Base-by-base conservation (phyloP, 192 early-diverging fungal genomes). In the Umbelopsis ramanniana region DNA sequence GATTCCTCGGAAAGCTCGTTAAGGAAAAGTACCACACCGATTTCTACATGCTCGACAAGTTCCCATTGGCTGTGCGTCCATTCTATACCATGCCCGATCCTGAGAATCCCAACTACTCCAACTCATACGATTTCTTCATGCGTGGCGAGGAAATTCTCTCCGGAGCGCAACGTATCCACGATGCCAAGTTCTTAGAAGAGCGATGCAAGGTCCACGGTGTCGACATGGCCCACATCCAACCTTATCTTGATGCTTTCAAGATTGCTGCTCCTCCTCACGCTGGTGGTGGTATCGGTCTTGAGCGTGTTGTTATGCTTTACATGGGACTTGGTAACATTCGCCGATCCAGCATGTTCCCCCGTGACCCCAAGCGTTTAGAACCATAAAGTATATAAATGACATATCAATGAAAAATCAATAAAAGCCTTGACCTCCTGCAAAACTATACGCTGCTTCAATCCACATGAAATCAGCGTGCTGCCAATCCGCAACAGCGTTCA, bases 61-160 rank as follows among this genome's bases (percentile, higher is more conserved):
- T 98, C 90, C 98, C 98, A n/a, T 80, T 95, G 69, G 90, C 78
- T 10, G 89, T 98, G 46, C 89, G 98, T 54, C 97, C 98, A 46
- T 98, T 98, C 90, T 99, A 99, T 89, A 99, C 98, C 40, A 99
- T 99, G 98, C 97, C 97, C 33, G 97, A 98, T 79, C 93, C 98
- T 24, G 80, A 81, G 29, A 82, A 91, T 73, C 84, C 89, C 14
- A 86, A 86, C 66, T 99, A 98, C 87, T 96, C 95, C 77, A 99
- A 99, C 93, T 98, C 96, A 38, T 99, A 97, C 81, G 98, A 99
- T 86, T 97, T 99, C 83, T 99, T 99, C 84, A 94, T 99, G 85
- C 92, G 98, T 72, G 97, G 97, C 47, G 94, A 99, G 81, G 98
- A 99, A 80, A 98, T 99, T 80, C 86, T 98, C 72, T 98, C 97